Percentiles rank a stretch among this genome's conserved stretches.
These are phyloP conservation scores for Boletus rex-veris DNA, from an alignment of 768 basidiomycete genomes.

Conservation along the genomic window DNA sequence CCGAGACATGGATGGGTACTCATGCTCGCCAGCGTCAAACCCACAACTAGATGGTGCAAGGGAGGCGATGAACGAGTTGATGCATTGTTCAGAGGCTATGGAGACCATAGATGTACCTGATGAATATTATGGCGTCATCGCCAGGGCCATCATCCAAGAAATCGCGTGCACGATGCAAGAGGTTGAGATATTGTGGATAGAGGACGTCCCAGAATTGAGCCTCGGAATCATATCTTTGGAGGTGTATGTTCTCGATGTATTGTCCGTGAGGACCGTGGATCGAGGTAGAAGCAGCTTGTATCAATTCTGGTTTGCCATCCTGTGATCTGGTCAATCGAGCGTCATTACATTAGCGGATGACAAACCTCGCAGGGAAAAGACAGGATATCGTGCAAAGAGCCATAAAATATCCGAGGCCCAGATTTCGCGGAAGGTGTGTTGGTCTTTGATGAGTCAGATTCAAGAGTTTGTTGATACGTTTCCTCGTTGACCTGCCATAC, in stretches of 20 bases:
- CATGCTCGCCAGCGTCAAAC: slow-evolving; percentile 93
- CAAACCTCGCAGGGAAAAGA: slow-evolving; percentile 88
- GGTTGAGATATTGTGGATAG: slow-evolving; percentile 57
- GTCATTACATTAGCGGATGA: neutral
- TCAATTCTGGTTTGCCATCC: slow-evolving; percentile 75
- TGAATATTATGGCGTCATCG: slow-evolving; percentile 76
- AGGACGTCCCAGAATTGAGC: slow-evolving; percentile 35
- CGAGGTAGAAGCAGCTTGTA: slow-evolving; percentile 75
- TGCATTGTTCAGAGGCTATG: neutral
- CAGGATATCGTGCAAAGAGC: slow-evolving; percentile 90
- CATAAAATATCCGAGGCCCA: slow-evolving; percentile 75
- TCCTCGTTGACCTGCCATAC: slow-evolving; percentile 91
- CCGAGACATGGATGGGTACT: slow-evolving; percentile 86
- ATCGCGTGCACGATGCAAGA: slow-evolving; percentile 64
- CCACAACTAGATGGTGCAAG: slow-evolving; percentile 58
- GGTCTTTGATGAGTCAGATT: slow-evolving; percentile 36
- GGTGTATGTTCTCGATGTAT: slow-evolving; percentile 29
- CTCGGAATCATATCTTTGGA: slow-evolving; percentile 14
- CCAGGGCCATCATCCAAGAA: slow-evolving; percentile 66
- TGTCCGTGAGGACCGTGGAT: slow-evolving; percentile 18
- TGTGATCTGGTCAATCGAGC: slow-evolving; percentile 28
- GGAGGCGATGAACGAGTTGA: neutral
- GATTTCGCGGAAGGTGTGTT: slow-evolving; percentile 31
- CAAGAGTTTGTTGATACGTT: slow-evolving; percentile 65
- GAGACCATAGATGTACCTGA: slow-evolving; percentile 56